phyloP scores from a whole-genome alignment of 164 flowering plant genomes.

The Berberis vulgaris region DNA sequence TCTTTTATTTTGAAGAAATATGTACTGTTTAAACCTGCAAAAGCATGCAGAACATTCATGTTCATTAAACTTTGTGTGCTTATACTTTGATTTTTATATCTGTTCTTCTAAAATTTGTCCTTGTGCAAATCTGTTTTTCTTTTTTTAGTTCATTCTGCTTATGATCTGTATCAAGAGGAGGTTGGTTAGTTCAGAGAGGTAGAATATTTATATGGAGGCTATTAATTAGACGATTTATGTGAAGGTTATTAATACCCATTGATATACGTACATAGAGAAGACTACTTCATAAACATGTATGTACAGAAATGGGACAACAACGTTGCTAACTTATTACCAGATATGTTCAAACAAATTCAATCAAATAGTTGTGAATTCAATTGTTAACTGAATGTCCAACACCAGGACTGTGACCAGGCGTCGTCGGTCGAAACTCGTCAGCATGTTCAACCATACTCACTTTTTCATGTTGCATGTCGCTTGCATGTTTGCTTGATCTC shows the following conservation, averaged over 20 bases:
- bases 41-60: no score
- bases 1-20: no score
- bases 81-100: no score
- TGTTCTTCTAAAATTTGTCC: no score
- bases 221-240: background rate
- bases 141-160: no score
- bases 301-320: background rate
- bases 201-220: no score
- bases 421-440: slow-evolving; percentile 20
- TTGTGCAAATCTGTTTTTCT: no score
- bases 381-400: slow-evolving; percentile 4
- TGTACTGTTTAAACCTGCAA: no score
- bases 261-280: background rate
- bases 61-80: no score
- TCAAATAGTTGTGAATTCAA: background rate
- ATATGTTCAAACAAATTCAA: background rate
- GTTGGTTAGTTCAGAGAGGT: no score
- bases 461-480: background rate
- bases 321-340: background rate
- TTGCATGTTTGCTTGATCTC: background rate
- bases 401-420: slow-evolving; percentile 8
- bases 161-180: no score
- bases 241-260: background rate
- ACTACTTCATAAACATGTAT: background rate
- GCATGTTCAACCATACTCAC: background rate